Evolutionary conservation across 2,329 filamentous ascomycete genomes (phyloP), one percentile per base, ranked within the genome.

Genomic region (Rugonectria rugulosa): DNA sequence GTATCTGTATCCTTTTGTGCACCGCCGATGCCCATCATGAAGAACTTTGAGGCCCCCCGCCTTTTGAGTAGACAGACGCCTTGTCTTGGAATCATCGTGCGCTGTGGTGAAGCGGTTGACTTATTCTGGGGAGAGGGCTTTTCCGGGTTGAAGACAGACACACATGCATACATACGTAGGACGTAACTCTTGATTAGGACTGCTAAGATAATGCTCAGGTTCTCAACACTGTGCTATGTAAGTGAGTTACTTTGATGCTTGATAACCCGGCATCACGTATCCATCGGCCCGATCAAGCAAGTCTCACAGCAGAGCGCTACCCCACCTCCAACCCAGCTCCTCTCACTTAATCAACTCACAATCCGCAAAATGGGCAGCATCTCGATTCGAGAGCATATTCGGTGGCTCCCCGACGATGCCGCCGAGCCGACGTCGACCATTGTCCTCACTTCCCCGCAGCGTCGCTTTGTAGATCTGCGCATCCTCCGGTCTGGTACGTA

Each of bases 361-460:
- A 59, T n/a, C 10, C n/a, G n/a, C n/a, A n/a, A n/a, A n/a, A 79
- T 79, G 76, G 73, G 68, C 17, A 78, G 74, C 62, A 83, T 89
- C 36, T 88, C 86, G 0, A 68, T 80, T 46, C 81, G 87, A 40
- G 75, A 81, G 43, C 84, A 79, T 59, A 88, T 89, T 61, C 80
- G 80, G 56, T 87, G 84, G 82, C 73, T 82, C 3, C 80, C 81
- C 0, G 77, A 75, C 0, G 66, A 73, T 14, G 69, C 79, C n/a
- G 72, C 72, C 45, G 87, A 90, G 69, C 83, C 83, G 14, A 90
- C 87, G 0, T 81, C 79, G 2, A 89, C 87, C 0, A 67, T 88
- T 4, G 88, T 90, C 11, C 73, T 90, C 40, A 89, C 87, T 0
- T 84, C 84, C 3, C 81, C 83, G 1, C 68, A 70, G 21, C 75